Evolutionary conservation across 768 basidiomycete genomes (phyloP).

Genomic region (Mycena polygramma): DNA sequence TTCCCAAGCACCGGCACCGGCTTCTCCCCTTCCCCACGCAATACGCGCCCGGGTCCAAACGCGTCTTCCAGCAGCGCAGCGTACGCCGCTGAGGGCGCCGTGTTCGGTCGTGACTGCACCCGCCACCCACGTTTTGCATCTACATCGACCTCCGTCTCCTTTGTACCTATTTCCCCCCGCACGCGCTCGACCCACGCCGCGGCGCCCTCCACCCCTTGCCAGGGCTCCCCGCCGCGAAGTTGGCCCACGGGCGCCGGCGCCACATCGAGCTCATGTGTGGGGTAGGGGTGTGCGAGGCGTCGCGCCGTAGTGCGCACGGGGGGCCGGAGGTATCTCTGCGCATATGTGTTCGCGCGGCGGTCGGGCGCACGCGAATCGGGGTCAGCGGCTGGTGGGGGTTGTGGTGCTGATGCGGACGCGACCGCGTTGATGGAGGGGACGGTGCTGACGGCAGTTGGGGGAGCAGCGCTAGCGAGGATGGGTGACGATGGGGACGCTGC

Average conservation of each 20-base stretch:
- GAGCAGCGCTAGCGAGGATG: no score
- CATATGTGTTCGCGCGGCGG: background rate
- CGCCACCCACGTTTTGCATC: background rate
- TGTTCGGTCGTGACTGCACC: conserved; percentile 8
- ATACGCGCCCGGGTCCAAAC: conserved; percentile 32
- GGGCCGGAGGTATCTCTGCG: background rate
- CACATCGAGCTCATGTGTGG: background rate
- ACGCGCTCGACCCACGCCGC: background rate
- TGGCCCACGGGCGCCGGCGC: background rate
- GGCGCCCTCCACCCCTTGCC: background rate
- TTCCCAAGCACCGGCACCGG: background rate
- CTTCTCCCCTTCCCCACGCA: conserved; percentile 33
- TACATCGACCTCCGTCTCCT: no score
- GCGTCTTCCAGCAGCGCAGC: conserved; percentile 17
- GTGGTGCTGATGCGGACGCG: no score
- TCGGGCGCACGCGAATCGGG: background rate
- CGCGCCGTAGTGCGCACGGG: background rate
- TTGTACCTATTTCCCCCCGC: background rate
- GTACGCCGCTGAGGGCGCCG: conserved; percentile 29
- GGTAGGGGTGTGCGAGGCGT: background rate
- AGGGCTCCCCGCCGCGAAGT: background rate
- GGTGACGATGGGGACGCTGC: no score
- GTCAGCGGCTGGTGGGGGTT: no score
- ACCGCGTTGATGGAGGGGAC: no score
- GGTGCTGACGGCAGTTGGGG: no score